Evolutionary conservation across 352 stramenopile genomes (phyloP), one percentile per base, ranked within the genome.

Genomic region (Pythium dissimile): DNA sequence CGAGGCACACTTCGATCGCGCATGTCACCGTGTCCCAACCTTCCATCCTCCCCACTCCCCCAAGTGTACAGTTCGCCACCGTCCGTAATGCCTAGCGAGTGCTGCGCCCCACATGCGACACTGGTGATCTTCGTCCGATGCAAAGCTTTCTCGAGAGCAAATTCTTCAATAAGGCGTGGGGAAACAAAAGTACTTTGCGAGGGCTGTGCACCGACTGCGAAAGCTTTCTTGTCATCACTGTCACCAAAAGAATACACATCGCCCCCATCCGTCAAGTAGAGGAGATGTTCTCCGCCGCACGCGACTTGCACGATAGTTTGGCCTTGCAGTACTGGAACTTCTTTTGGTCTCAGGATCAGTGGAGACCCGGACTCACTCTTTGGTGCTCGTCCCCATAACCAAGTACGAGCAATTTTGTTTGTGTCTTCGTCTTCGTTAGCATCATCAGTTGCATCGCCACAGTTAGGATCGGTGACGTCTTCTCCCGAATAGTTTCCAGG

Each of bases 171-270:
- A 8, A 94, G 62, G 41, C 75, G 80, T 27, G 84, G 84, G 0
- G 67, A 48, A 18, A 79, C 43, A 41, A 91, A 88, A 27, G 46
- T 74, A 20, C 59, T 71, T n/a, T 34, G 42, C 15, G 54, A 39
- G 27, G 32, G 51, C 24, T 63, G 54, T 5, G 56, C 37, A 12
- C 48, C 44, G 48, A 18, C 35, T 44, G 44, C 54, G 24, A 27
- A 23, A 1, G 21, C 8, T 35, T 72, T 80, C 48, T 79, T 84
- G 42, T 90, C 80, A 58, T 88, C 83, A 43, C 69, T 73, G 34
- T 90, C 78, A 0, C 80, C 80, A 54, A 80, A 93, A 43, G 75
- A 88, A 53, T 93, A 93, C 26, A 93, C 79, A 41, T 93, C 83
- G 10, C 83, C 83, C 1, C 75, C 85, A 1, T 77, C 75, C 3